Evolutionary conservation across 306 rosid species (phyloP), one percentile per base, ranked within the genome.

Genomic region (Boehmeria nivea): DNA sequence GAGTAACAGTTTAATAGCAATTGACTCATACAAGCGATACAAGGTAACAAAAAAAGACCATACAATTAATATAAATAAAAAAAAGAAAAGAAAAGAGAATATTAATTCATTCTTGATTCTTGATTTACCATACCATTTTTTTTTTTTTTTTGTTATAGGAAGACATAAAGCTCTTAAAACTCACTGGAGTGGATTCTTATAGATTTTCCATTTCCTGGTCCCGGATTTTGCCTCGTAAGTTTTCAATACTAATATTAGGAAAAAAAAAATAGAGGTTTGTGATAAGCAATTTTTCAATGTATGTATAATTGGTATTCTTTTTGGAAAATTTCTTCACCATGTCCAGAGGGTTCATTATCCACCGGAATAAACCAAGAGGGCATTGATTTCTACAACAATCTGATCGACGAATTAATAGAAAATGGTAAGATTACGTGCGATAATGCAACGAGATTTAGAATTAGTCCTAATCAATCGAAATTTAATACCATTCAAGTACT

Each of bases 201-300:
- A 52, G 81, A 24, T 70, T 76, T 33, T 70, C 73, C 51, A 66
- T 76, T 39, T 66, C 81, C 14, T 70, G 76, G 81, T 37, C 67
- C 12, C 59, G 76, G 25, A 61, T 76, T 61, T 61, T 76, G 50
- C 81, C 81, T 18, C 15, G 76, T 75, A 60, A 25, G 60, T 39
- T 34, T 57, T 24, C 2, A 3, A 4, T 17, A 14, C 18, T 12
- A n/a, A n/a, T n/a, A n/a, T n/a, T n/a, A n/a, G n/a, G n/a, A n/a
- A n/a, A n/a, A n/a, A n/a, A n/a, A n/a, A n/a, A n/a, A n/a, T n/a
- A n/a, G n/a, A n/a, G n/a, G n/a, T n/a, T n/a, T n/a, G n/a, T n/a
- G n/a, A n/a, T n/a, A 23, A 48, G 1, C 27, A 48, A 19, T 24
- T 24, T 49, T 10, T 40, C 17, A n/a, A 1, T 40, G 12, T 11